Evolutionary conservation across 2,329 filamentous ascomycete species (phyloP).

Genomic region (Pseudogymnoascus sp.): DNA sequence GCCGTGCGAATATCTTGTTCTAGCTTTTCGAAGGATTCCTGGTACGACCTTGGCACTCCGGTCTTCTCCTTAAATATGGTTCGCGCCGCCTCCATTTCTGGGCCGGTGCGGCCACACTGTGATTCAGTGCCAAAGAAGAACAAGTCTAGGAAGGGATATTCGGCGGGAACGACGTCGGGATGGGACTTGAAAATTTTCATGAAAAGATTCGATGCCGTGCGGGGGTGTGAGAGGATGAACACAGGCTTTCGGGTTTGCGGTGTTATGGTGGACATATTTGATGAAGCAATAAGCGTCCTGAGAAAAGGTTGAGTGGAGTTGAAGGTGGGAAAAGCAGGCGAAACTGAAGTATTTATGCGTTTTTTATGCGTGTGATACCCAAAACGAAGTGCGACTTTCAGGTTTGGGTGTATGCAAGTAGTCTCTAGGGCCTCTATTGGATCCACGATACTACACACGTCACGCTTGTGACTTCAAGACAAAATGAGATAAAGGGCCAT

Average conservation of each 20-base stretch:
- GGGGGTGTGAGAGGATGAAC: neutral
- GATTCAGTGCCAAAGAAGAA: neutral
- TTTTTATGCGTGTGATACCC: no score
- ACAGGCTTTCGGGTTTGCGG: neutral
- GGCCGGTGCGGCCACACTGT: neutral
- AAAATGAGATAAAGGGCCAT: no score
- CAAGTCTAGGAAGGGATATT: neutral
- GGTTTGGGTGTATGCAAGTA: neutral
- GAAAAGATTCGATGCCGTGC: neutral
- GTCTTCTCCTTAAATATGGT: neutral
- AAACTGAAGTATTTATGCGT: neutral
- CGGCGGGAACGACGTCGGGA: neutral
- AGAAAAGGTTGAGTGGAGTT: neutral
- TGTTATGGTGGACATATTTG: neutral
- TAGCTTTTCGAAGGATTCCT: neutral
- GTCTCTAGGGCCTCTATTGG: neutral
- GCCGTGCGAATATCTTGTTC: neutral
- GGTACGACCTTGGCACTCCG: neutral
- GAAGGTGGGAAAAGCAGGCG: neutral
- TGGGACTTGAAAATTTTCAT: neutral
- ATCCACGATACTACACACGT: neutral
- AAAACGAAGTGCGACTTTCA: neutral
- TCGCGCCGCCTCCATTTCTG: neutral
- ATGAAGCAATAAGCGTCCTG: neutral
- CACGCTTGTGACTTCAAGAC: neutral